Conservation (phyloP, 306 rosid genomes). For the Macrotyloma uniflorum region DNA sequence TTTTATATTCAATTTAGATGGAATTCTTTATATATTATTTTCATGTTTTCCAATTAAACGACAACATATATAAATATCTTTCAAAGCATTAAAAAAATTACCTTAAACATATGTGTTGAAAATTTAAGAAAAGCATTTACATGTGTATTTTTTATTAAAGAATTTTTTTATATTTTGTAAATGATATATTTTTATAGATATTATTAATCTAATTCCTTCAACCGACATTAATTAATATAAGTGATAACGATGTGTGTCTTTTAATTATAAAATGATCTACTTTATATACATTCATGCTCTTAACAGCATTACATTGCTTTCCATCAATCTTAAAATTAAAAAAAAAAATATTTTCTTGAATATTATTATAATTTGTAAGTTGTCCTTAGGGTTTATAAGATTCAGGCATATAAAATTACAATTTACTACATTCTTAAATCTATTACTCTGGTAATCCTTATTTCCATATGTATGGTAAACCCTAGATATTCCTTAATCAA, state of each 20-base stretch:
- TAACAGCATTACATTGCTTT: too few species aligned
- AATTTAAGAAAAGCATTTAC: not conserved
- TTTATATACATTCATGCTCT: too few species aligned
- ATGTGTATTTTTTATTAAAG: not conserved
- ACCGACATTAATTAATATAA: too few species aligned
- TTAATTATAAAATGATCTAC: too few species aligned
- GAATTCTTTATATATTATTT: not conserved
- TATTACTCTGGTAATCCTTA: too few species aligned
- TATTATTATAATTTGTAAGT: not conserved
- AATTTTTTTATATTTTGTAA: not conserved
- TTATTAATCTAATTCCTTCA: not conserved
- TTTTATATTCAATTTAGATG: not conserved
- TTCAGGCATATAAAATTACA: too few species aligned
- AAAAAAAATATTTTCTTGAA: too few species aligned
- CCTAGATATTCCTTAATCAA: not conserved
- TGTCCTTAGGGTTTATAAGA: too few species aligned
- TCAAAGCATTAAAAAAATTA: not conserved
- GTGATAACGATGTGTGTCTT: too few species aligned
- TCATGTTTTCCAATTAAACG: not conserved
- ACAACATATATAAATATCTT: not conserved
- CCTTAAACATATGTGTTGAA: not conserved
- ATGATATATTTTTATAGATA: not conserved
- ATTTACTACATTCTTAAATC: not conserved
- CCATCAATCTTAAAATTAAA: too few species aligned
- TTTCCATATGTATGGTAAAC: not conserved